These are phyloP conservation scores for Anacardium occidentale DNA, from an alignment of 345 rosid species.

Conservation along the genomic window DNA sequence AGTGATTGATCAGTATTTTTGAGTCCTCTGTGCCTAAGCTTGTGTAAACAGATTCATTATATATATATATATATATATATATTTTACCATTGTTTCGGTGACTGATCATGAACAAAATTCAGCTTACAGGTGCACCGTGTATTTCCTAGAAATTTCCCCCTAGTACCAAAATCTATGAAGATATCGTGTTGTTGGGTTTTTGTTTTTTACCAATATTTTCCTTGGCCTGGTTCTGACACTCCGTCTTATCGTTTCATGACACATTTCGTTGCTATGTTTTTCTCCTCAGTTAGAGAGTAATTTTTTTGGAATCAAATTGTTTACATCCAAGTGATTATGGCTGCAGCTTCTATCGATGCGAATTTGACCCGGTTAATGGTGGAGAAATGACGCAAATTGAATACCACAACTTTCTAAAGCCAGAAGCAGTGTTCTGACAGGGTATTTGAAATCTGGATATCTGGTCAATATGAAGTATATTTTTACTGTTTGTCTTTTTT, in stretches of 20 bases:
- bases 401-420: conserved; percentile 78
- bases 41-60: not conserved
- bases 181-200: not conserved
- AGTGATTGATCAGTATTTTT: not conserved
- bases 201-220: not conserved
- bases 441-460: not conserved
- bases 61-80: not conserved
- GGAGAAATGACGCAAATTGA: conserved; percentile 94
- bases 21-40: not conserved
- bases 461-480: not conserved
- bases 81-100: not conserved
- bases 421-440: conserved; percentile 54
- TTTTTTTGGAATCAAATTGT: not conserved
- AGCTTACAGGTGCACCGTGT: not conserved
- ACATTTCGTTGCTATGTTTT: not conserved
- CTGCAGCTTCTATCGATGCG: conserved; percentile 86
- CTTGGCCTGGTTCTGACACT: not conserved
- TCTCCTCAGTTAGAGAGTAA: not conserved
- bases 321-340: conserved; percentile 10
- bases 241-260: not conserved
- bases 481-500: not conserved
- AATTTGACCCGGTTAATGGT: conserved; percentile 82
- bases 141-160: not conserved
- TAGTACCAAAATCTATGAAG: not conserved
- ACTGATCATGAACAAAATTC: not conserved